Percentiles rank a stretch among this genome's conserved stretches.
phyloP scores from a whole-genome alignment of 208 protist genomes.

The Histomonas meleagridis region DNA sequence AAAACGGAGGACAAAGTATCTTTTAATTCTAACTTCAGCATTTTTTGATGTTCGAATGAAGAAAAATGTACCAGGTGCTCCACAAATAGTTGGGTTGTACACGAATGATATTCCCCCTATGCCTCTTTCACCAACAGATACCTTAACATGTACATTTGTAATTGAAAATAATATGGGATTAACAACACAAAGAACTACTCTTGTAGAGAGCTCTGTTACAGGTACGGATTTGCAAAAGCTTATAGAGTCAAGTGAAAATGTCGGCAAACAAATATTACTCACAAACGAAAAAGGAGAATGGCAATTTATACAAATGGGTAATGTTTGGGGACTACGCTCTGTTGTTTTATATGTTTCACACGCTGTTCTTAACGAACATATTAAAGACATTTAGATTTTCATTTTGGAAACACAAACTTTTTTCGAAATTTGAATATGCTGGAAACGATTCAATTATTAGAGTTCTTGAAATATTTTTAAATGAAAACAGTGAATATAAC shows the following conservation, averaged over 20 bases:
- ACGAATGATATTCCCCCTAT: constrained; percentile 23
- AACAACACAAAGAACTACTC: background rate
- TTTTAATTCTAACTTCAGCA: background rate
- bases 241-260: too few species aligned
- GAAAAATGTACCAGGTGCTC: background rate
- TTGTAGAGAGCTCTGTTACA: background rate
- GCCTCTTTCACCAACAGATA: background rate
- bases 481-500: too few species aligned
- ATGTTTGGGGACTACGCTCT: background rate
- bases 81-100: constrained; percentile 3
- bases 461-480: too few species aligned
- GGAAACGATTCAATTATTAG: too few species aligned
- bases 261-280: too few species aligned
- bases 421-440: too few species aligned
- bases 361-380: background rate
- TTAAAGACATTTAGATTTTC: background rate
- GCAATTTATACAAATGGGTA: background rate
- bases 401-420: too few species aligned
- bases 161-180: background rate
- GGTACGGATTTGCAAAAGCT: background rate
- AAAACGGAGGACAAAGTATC: background rate
- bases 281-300: too few species aligned
- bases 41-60: constrained; percentile 28
- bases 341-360: background rate
- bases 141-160: background rate